A percentile compares a stretch with the other conserved stretches of the same genome.
phyloP scores from a whole-genome alignment of 2,329 filamentous ascomycete genomes.

The Scytalidium sp. region DNA sequence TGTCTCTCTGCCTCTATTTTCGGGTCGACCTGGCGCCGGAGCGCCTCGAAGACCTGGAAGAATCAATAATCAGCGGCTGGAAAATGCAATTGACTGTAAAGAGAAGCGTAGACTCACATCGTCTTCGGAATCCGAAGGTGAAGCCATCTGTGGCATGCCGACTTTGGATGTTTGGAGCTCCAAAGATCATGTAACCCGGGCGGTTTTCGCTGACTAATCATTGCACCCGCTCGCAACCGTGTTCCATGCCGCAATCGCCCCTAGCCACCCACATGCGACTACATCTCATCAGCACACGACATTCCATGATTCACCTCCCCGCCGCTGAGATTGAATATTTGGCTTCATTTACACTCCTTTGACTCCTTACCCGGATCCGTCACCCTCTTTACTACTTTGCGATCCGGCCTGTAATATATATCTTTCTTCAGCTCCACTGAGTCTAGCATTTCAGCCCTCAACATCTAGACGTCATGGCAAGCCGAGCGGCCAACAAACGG shows the following conservation, averaged over 20 bases:
- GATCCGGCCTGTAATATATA: neutral
- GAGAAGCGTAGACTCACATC: slow-evolving; percentile 38
- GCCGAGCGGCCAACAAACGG: slow-evolving; percentile 69
- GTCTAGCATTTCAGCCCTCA: slow-evolving; percentile 6
- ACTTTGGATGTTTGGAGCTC: slow-evolving; percentile 5
- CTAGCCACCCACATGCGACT: slow-evolving; percentile 1
- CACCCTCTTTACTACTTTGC: neutral
- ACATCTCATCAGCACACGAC: neutral
- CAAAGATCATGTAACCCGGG: slow-evolving; percentile 1
- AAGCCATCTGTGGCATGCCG: slow-evolving; percentile 18
- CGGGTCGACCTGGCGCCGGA: slow-evolving; percentile 56
- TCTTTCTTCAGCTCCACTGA: neutral
- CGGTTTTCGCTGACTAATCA: slow-evolving; percentile 1
- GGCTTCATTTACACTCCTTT: neutral
- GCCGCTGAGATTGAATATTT: neutral
- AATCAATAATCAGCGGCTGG: slow-evolving; percentile 15
- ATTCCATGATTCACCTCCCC: slow-evolving; percentile 8
- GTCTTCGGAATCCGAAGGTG: slow-evolving; percentile 32
- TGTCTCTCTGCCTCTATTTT: slow-evolving; percentile 57
- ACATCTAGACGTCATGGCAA: slow-evolving; percentile 54
- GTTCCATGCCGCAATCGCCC: neutral
- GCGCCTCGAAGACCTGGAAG: slow-evolving; percentile 55
- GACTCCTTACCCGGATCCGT: neutral
- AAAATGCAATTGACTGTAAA: slow-evolving; percentile 4
- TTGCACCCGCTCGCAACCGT: neutral